Percentiles rank a stretch among this genome's conserved stretches.
phyloP scores from a whole-genome alignment of 805 yeast species.

The Pichia cephalocereana region DNA sequence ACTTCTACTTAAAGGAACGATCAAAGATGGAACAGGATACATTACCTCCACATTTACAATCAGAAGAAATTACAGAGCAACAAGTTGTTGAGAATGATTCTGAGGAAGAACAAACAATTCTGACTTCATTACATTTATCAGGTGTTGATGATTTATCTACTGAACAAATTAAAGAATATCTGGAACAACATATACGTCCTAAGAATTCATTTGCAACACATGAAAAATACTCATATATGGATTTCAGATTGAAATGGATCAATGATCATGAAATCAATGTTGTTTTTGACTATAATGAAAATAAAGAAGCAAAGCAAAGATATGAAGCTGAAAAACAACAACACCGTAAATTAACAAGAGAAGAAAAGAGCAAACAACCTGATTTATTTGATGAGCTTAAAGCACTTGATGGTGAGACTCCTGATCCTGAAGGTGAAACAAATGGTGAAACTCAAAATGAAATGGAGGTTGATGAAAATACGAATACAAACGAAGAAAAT shows the following conservation, averaged over 20 bases:
- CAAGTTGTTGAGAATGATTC: neutral
- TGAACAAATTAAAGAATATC: constrained; percentile 45
- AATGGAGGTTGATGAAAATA: neutral
- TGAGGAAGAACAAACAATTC: constrained; percentile 24
- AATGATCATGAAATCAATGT: constrained; percentile 51
- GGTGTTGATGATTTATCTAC: constrained; percentile 64
- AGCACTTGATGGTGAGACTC: neutral
- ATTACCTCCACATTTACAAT: neutral
- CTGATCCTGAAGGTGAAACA: neutral
- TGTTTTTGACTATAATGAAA: constrained; percentile 30
- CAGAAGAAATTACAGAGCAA: neutral
- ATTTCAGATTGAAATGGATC: constrained; percentile 52
- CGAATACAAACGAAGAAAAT: constrained; percentile 3
- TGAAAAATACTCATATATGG: constrained; percentile 20
- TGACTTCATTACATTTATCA: constrained; percentile 38
- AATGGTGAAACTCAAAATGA: neutral
- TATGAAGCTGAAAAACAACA: constrained; percentile 6
- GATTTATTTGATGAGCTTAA: constrained; percentile 1
- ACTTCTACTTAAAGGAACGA: too few relatives aligned
- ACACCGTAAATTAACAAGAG: constrained; percentile 12
- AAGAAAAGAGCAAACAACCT: constrained; percentile 3
- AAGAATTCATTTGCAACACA: constrained; percentile 21
- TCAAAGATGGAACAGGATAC: too few relatives aligned
- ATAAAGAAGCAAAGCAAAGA: constrained; percentile 16
- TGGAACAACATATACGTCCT: constrained; percentile 37